Evolutionary conservation across 352 stramenopile species (phyloP), one percentile per base, ranked within the genome.

Genomic region (Globisporangium spinosum): DNA sequence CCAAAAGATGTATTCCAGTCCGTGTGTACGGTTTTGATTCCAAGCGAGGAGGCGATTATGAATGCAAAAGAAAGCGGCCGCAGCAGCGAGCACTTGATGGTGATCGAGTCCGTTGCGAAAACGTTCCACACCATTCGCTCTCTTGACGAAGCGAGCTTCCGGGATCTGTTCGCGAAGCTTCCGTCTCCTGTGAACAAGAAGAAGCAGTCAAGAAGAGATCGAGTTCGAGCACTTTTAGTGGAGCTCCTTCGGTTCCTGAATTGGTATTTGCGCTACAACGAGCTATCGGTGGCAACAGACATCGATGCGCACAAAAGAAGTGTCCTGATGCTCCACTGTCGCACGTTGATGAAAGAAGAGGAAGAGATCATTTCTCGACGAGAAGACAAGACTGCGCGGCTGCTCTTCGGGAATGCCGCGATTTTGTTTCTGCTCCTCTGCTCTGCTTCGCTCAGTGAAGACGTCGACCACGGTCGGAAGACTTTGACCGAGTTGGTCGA

Each of bases 341-440:
- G 77, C 17, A 69, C 58, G 20, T 62, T 93, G 58, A 82, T 93
- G 67, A 93, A 93, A 61, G 80, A 93, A 54, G 84, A 91, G 70
- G 82, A 91, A 63, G 75, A 82, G 6, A 75, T 59, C n/a, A 55
- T 82, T 3, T 65, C 70, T 13, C 76, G 70, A n/a, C 79, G 70
- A 23, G 80, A 85, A 56, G 72, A 76, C 27, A 88, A 81, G 58
- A 78, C 64, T 0, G 65, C 82, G 8, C 74, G 69, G 22, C 76
- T 79, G 34, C 71, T 90, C 3, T 81, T 89, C 64, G 77, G 78
- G 0, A 80, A 80, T 53, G 75, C 80, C 32, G 73, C 80, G 1
- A 79, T 89, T 4, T 63, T 89, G 40, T 89, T 90, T 49, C 17
- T 89, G 6, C 63, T 78, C 1, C 51, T 90, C 15, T 45, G 61